Conservation (phyloP, 306 rosid species). For the Vicia villosa region DNA sequence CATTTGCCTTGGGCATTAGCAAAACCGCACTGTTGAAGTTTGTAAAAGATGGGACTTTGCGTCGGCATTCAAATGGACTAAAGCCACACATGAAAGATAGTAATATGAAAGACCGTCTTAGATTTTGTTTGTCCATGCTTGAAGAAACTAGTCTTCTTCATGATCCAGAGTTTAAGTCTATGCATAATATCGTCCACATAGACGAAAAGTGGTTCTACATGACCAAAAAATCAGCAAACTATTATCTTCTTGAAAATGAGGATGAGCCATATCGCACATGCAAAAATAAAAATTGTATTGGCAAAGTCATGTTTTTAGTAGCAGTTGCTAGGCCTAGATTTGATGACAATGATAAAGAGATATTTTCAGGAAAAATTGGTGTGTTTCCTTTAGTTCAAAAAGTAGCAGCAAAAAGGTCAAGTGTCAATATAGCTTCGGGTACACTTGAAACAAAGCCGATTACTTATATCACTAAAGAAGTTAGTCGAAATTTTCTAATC, state of each 20-base stretch:
- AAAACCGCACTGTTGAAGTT: too few relatives aligned
- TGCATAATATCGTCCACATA: neutral
- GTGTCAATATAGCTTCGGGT: neutral
- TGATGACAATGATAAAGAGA: neutral
- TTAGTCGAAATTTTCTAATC: neutral
- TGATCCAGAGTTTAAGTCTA: neutral
- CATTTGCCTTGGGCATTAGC: neutral
- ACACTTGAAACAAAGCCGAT: neutral
- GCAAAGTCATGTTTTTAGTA: too few relatives aligned
- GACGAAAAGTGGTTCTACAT: neutral
- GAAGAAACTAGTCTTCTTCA: neutral
- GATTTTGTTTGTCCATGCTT: neutral
- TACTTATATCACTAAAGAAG: neutral
- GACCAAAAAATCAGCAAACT: neutral
- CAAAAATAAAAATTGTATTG: too few relatives aligned
- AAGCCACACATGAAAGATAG: too few relatives aligned
- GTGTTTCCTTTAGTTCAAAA: neutral
- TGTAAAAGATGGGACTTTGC: too few relatives aligned
- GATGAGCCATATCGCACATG: too few relatives aligned
- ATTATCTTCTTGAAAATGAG: neutral
- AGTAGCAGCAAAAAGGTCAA: conserved; percentile 2
- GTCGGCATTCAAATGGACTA: too few relatives aligned
- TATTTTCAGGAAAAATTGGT: neutral
- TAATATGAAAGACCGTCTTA: neutral
- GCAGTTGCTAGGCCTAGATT: neutral